These are phyloP conservation scores for Lobosporangium transversale DNA, from an alignment of 192 early-diverging fungal species.

Conservation along the genomic window DNA sequence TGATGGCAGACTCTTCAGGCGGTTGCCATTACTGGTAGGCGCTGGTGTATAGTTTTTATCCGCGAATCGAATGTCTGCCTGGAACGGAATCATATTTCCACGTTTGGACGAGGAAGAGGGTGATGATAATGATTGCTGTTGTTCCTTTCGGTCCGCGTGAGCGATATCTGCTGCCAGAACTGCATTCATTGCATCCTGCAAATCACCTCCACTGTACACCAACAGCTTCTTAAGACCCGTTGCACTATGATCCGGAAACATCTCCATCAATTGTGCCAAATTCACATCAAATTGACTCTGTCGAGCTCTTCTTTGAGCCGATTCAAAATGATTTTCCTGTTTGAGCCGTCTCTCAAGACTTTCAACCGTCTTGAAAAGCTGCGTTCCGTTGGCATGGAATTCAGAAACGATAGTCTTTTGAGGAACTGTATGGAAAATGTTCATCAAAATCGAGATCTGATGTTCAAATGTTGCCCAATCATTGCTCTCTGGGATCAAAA, in stretches of 20 bases:
- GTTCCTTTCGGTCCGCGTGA: conserved; percentile 15
- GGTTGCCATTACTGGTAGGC: conserved; percentile 7
- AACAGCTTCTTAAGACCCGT: conserved; percentile 53
- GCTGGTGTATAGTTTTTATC: conserved; percentile 17
- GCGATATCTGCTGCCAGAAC: conserved; percentile 48
- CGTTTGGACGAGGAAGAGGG: conserved; percentile 14
- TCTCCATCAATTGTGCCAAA: conserved; percentile 33
- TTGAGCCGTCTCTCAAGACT: conserved; percentile 31
- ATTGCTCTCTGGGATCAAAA: conserved; percentile 50
- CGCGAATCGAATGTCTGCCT: conserved; percentile 24
- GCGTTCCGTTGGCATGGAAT: conserved; percentile 35
- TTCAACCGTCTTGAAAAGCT: conserved; percentile 45
- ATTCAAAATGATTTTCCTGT: conserved; percentile 11
- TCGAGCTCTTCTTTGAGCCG: conserved; percentile 18
- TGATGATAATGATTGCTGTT: neutral
- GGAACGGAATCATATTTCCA: conserved; percentile 18
- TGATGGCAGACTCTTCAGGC: conserved; percentile 28
- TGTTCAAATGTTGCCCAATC: conserved; percentile 52
- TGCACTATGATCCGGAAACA: conserved; percentile 52
- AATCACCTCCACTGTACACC: conserved; percentile 24
- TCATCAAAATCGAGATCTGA: conserved; percentile 44
- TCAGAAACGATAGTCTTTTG: conserved; percentile 38
- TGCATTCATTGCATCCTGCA: conserved; percentile 54
- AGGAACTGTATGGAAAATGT: conserved; percentile 41
- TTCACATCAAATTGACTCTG: conserved; percentile 46